Base-by-base conservation (phyloP, 179 eudicot genomes). In the Camellia oleifera region DNA sequence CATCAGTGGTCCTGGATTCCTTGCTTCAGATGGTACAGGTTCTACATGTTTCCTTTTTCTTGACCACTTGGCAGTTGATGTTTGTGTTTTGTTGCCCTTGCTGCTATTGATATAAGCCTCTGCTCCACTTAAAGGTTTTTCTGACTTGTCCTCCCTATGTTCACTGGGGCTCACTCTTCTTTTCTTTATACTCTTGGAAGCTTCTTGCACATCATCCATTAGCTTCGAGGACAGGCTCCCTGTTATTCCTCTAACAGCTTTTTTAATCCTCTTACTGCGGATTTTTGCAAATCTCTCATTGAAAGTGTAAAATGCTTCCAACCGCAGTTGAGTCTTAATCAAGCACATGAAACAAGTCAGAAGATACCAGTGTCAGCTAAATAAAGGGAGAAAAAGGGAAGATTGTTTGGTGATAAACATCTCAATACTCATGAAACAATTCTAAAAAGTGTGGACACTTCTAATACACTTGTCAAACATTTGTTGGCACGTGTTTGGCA, bases 231-330 rank as follows among this genome's bases (percentile, higher is more conserved):
- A 88, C 58, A 82, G 84, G 60, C 86, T 83, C 75, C 90, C 89
- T 20, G 87, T 81, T 69, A 92, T 89, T 75, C 94, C 94, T 88
- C 89, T 94, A 40, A 95, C 88, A 77, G 99, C 98, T 77, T 94
- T 88, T 62, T 87, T 86, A 64, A 95, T 88, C 88, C 99, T 92
- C 90, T 89, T 95, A 78, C 99, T 95, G 69, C 95, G 94, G 77
- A 95, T 92, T 89, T 95, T 95, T 6, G 99, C 99, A 87, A 95
- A 95, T 84, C 89, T 89, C 86, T 95, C 99, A 78, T 94, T 94
- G 88, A 95, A 95, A 79, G 91, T 87, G 84, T 94, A 95, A 86
- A 95, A 95, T 79, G 99, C 99, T 91, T 95, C 99, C 83, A 95
- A 78, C 58, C 99, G 93, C 83, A 95, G 82, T 90, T 94, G 98